phyloP scores from a whole-genome alignment of 768 basidiomycete genomes.

The Suillus luteus region DNA sequence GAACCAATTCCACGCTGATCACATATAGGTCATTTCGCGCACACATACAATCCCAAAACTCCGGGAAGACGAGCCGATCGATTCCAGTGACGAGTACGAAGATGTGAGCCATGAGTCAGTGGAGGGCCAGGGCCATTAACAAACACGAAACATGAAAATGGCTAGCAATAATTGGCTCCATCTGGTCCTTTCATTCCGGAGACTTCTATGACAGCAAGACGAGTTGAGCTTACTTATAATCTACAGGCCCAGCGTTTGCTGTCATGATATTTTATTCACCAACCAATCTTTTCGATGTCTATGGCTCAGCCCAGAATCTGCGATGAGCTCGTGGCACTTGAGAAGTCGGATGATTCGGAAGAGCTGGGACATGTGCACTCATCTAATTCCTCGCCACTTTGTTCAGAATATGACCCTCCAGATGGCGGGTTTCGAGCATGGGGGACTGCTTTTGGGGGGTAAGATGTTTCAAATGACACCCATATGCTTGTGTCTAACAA shows the following conservation, averaged over 20 bases:
- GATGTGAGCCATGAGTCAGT: not conserved
- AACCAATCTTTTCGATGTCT: not conserved
- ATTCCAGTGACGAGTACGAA: not conserved
- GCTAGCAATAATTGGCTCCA: not conserved
- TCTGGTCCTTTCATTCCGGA: not conserved
- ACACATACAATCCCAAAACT: not conserved
- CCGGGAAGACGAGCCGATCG: not conserved
- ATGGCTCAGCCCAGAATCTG: not conserved
- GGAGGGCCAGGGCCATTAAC: not conserved
- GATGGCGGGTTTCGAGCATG: conserved; percentile 18
- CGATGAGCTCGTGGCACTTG: not conserved
- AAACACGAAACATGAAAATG: not conserved
- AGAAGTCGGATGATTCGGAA: not conserved
- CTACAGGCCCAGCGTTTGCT: not conserved
- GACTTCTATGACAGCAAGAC: not conserved
- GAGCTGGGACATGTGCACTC: not conserved
- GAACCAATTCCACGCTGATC: not conserved
- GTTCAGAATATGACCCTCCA: not conserved
- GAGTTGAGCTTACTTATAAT: not conserved
- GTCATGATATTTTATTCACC: not conserved
- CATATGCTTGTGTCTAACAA: not conserved
- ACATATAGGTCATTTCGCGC: not conserved
- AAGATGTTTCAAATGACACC: not conserved
- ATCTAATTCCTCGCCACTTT: not conserved
- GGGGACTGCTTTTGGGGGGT: conserved; percentile 17